Base-by-base conservation (phyloP, 768 basidiomycete genomes). In the Mycena amicta region DNA sequence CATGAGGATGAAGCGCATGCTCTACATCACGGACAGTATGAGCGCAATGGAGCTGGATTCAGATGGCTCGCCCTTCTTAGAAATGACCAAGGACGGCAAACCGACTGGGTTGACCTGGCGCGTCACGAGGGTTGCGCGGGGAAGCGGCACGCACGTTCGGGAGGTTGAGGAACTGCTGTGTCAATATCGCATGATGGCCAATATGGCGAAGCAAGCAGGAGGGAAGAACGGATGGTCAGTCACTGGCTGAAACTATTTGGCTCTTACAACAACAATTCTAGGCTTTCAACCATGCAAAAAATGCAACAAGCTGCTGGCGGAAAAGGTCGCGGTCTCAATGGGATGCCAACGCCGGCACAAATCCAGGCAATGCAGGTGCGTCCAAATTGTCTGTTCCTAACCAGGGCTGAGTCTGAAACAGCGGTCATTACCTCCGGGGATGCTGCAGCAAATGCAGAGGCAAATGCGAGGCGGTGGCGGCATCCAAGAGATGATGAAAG, bases 1-100 rank as follows among this genome's bases (percentile, higher is more conserved):
- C 4, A 70, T 83, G 58, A 89, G 93, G 56, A 87, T 99, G 86
- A 98, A 98, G 75, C 88, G 95, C 58, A 93, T 99, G 91, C 92
- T 98, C 66, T 98, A 90, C 76, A 98, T 99, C 68, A 97, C 94
- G 12, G 97, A 99, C 72, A 93, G 92, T 68, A 99, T 99, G 97
- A 93, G 93, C 50, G 86, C 91, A 31, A 74, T 75, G 54, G 97
- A 99, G 73, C 84, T 99, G 53, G 94, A 99, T 75, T 96, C 93
- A 4, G 97, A 99, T 70, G 97, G 97, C 3, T 78, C 88, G 37
- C 83, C 87, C 27, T 99, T 99, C 75, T 89, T 95, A 87, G 88
- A 91, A 66, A 75, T 79, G 60, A 87, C 83, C 22, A 92, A 90
- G 71, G 90, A 93, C 65, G 88, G 90, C 16, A 93, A 92, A 69